Percentiles rank a stretch among this genome's conserved stretches.
phyloP scores from a whole-genome alignment of 2,329 filamentous ascomycete genomes.

The Fusarium chaquense region DNA sequence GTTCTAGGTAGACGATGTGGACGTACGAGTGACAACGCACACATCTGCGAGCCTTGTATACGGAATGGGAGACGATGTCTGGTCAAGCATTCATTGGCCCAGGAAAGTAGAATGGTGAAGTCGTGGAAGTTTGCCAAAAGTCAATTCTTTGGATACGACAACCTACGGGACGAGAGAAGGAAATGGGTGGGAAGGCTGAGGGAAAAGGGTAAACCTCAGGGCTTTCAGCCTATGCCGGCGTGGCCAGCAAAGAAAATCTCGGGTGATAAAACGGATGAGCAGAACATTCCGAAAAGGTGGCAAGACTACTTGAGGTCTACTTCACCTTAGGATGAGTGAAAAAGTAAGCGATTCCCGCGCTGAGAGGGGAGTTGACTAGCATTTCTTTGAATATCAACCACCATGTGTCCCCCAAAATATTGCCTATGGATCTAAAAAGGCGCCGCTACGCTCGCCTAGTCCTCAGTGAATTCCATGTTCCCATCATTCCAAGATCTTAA shows the following conservation, averaged over 20 bases:
- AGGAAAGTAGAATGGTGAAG: constrained; percentile 69
- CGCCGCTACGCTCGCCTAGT: background rate
- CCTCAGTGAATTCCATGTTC: constrained; percentile 4
- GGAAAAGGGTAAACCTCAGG: background rate
- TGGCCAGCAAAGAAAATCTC: constrained; percentile 33
- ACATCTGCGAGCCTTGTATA: constrained; percentile 39
- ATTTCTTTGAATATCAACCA: constrained; percentile 9
- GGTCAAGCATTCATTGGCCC: constrained; percentile 49
- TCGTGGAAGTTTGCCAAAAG: constrained; percentile 12
- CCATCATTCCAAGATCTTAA: constrained; percentile 3
- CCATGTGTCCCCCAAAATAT: background rate
- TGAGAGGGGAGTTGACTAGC: background rate
- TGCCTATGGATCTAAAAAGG: constrained; percentile 13
- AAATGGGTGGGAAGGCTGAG: constrained; percentile 16
- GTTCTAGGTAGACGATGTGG: constrained; percentile 44
- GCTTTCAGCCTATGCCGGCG: constrained; percentile 15
- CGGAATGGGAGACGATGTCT: constrained; percentile 46
- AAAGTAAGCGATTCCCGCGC: background rate
- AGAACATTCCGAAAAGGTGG: constrained; percentile 27
- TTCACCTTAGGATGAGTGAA: background rate
- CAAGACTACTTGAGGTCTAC: constrained; percentile 18
- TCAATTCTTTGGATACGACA: background rate
- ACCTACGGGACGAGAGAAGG: background rate
- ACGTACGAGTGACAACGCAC: constrained; percentile 10
- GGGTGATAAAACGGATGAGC: constrained; percentile 1